Percentiles rank a stretch among this genome's conserved stretches.
phyloP scores from a whole-genome alignment of 805 yeast genomes.

The Candida sphagnicola region DNA sequence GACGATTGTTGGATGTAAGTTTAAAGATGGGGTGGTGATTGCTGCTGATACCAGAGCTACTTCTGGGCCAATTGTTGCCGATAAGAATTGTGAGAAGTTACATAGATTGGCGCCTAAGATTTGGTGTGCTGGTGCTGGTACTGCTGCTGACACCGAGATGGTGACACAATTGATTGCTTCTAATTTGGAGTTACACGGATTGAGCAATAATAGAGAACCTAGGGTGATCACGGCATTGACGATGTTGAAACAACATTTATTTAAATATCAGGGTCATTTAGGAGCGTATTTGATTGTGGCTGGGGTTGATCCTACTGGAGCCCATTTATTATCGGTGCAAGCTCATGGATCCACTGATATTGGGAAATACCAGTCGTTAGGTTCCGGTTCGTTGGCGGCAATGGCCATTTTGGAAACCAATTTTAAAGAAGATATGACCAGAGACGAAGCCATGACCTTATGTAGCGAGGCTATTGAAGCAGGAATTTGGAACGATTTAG shows the following conservation, averaged over 20 bases:
- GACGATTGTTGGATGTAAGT: constrained; percentile 96
- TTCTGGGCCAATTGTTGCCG: constrained; percentile 94
- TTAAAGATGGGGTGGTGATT: constrained; percentile 90
- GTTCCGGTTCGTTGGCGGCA: constrained; percentile 97
- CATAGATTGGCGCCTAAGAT: constrained; percentile 86
- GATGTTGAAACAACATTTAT: constrained; percentile 89
- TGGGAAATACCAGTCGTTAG: constrained; percentile 87
- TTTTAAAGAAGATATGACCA: constrained; percentile 75
- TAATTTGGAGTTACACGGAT: constrained; percentile 84
- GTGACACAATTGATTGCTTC: constrained; percentile 92
- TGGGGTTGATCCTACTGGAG: constrained; percentile 95
- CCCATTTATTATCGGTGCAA: constrained; percentile 87
- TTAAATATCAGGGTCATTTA: constrained; percentile 94
- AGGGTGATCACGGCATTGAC: constrained; percentile 92
- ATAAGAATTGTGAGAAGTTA: constrained; percentile 94
- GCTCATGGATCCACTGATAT: constrained; percentile 98
- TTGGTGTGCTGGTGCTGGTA: constrained; percentile 99
- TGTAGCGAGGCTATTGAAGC: constrained; percentile 93
- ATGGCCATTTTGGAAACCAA: constrained; percentile 93
- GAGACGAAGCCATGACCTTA: constrained; percentile 86
- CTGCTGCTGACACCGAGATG: constrained; percentile 99
- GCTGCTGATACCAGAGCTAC: constrained; percentile 99
- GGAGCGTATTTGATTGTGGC: constrained; percentile 99
- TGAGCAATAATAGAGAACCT: constrained; percentile 81
- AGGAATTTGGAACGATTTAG: constrained; percentile 98